Evolutionary conservation across 2,329 filamentous ascomycete species (phyloP), one percentile per base, ranked within the genome.

Genomic region (Phialophora expanda): DNA sequence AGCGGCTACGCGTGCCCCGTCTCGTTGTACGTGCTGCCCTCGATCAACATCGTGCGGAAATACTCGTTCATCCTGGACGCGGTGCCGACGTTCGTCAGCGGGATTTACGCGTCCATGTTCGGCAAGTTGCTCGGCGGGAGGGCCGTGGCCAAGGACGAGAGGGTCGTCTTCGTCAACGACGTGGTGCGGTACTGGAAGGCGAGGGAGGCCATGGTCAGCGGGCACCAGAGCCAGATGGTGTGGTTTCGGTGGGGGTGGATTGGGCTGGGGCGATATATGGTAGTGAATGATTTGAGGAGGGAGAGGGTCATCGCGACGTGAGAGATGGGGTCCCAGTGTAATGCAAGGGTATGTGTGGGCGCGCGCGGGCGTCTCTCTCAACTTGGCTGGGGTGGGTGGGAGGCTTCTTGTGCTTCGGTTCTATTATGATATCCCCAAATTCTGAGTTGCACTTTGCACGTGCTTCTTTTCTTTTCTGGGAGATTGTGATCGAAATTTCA

Each of bases 231-330:
- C 78, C 95, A 99, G 84, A 99, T 99, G 95, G 87, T 91, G 44
- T 99, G 95, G 95, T 99, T 98, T 76, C 87, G 95, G 7, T 98
- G 93, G 86, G 92, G 93, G 2, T 99, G 93, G 93, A 97, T 99
- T 75, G 85, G 87, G 0, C 76, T 97, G 64, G 95, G 93, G 74
- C 84, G 95, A 67, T 99, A 98, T 79, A 98, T 99, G 95, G 86
- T 93, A 64, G 86, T 98, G 34, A 99, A 99, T 78, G 93, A 98
- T 76, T 76, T 99, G 78, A 85, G 83, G 74, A 82, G 83, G 73
- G 87, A 86, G 76, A 85, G 83, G 72, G 72, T 82, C 59, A 50
- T 69, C 28, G 62, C 62, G 38, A 61, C 60, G 8, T 68, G 75
- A 72, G 8, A 24, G 46, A 26, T 24, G 48, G 20, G 38, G 38